Base-by-base conservation (phyloP, 345 rosid genomes). In the Turnera subulata region DNA sequence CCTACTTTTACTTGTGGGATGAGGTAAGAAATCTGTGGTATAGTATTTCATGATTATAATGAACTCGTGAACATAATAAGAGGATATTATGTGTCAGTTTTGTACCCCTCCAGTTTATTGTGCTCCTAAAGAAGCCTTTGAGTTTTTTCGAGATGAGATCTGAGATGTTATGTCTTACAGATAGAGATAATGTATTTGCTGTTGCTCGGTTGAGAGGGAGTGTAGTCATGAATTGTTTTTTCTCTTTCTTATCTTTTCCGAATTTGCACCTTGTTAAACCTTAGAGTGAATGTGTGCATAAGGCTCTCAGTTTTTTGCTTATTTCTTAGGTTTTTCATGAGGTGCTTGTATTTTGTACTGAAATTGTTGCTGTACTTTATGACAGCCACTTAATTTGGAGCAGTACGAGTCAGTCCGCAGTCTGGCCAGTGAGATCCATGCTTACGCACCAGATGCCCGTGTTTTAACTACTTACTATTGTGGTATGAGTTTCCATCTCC, bases 1-100 rank as follows among this genome's bases (percentile, higher is more conserved):
- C 97, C 59, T 92, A 89, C 69, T 86, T 92, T 75, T 92, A 92
- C 76, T 68, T 89, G 50, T 92, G 97, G 97, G 99, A 89, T 77
- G 99, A 92, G 97, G 97, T 86, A 75, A 29, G 58, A 55, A 60
- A 29, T 29, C 35, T 3, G 35, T 29, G 35, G 35, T 4, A 8
- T 29, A 29, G 4, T 29, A 29, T 29, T 29, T 29, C n/a, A n/a
- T n/a, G n/a, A n/a, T n/a, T n/a, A n/a, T n/a, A n/a, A n/a, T n/a
- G n/a, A n/a, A n/a, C n/a, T n/a, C n/a, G n/a, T n/a, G n/a, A n/a
- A n/a, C n/a, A n/a, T n/a, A n/a, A n/a, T n/a, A n/a, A n/a, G n/a
- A n/a, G n/a, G n/a, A n/a, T n/a, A n/a, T n/a, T n/a, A n/a, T n/a
- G n/a, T n/a, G n/a, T n/a, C n/a, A n/a, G n/a, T n/a, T n/a, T n/a